Conservation (phyloP, 805 yeast species). For the Ogataea thermomethanolica region DNA sequence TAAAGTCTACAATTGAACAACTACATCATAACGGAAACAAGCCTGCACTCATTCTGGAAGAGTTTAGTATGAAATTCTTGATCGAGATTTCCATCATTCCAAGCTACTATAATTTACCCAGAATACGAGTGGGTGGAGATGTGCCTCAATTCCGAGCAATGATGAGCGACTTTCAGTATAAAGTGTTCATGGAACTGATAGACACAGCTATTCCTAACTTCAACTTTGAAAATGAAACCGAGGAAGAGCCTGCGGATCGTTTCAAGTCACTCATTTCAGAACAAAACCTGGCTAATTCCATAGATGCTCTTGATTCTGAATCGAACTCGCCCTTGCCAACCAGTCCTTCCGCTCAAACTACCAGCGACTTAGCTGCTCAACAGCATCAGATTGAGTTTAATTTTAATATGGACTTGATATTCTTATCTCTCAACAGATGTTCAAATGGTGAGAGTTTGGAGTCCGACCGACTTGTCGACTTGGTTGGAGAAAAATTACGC, state of each 20-base stretch:
- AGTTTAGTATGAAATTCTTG: conserved; percentile 66
- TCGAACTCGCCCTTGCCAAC: conserved; percentile 7
- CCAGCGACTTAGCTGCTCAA: conserved; percentile 10
- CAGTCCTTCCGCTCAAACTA: neutral
- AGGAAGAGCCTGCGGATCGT: conserved; percentile 9
- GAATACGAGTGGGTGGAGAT: conserved; percentile 68
- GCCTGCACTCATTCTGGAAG: conserved; percentile 67
- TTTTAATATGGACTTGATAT: conserved; percentile 63
- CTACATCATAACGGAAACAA: conserved; percentile 47
- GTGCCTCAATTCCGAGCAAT: conserved; percentile 70
- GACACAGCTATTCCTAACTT: conserved; percentile 62
- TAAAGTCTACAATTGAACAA: conserved; percentile 73
- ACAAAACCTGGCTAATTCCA: conserved; percentile 11
- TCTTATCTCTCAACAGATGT: conserved; percentile 65
- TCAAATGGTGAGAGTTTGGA: conserved; percentile 54
- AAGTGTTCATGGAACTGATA: conserved; percentile 75
- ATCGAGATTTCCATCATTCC: conserved; percentile 86
- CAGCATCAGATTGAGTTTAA: conserved; percentile 73
- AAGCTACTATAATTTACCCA: conserved; percentile 68
- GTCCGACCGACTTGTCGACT: conserved; percentile 66
- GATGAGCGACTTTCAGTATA: conserved; percentile 86
- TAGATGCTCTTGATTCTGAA: conserved; percentile 18
- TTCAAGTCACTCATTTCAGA: conserved; percentile 26
- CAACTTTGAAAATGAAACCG: conserved; percentile 24
- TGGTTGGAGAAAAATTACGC: conserved; percentile 62